Base-by-base conservation (phyloP, 2,329 filamentous ascomycete genomes). In the Fusarium tanahbumbuense region DNA sequence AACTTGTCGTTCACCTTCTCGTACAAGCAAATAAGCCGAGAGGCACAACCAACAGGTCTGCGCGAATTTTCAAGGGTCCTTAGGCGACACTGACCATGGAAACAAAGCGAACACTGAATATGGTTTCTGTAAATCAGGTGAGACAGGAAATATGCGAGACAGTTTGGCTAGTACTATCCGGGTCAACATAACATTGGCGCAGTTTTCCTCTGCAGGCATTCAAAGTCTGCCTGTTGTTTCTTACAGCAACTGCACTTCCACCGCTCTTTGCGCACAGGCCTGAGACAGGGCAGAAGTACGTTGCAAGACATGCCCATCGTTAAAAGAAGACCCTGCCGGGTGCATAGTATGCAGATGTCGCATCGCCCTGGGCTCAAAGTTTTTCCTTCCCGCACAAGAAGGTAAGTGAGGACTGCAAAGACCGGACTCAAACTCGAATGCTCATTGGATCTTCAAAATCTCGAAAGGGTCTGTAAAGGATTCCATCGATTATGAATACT, bases 241-340 rank as follows among this genome's bases (percentile, higher is more conserved):
- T 54, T 45, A 16, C 32, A 25, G 25, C 13, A 20, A 53, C 50
- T 56, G 48, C 25, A 59, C 40, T 44, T 58, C 69, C 67, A 73
- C 71, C 71, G 71, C 71, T 64, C 53, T 71, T 74, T 73, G 60
- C 60, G 68, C 68, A 69, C 68, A 71, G 68, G 64, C 68, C 56
- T 22, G 22, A 47, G 25, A 27, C 49, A 41, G 27, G 34, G 16
- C 37, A 28, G 45, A 28, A 34, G 27, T 30, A 20, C 28, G 22
- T 32, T n/a, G 13, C 18, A n/a, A 58, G 46, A 25, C 46, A 48
- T 41, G 10, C 28, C 22, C 28, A 49, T 28, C 23, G 7, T 37
- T 40, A n/a, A 56, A 13, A n/a, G 28, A 41, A 49, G 41, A 41
- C 30, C 22, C 34, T 13, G 32, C 16, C 12, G 25, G 20, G 23